These are phyloP conservation scores for Xylaria sp. DNA, from an alignment of 2,329 filamentous ascomycete species.

Conservation along the genomic window DNA sequence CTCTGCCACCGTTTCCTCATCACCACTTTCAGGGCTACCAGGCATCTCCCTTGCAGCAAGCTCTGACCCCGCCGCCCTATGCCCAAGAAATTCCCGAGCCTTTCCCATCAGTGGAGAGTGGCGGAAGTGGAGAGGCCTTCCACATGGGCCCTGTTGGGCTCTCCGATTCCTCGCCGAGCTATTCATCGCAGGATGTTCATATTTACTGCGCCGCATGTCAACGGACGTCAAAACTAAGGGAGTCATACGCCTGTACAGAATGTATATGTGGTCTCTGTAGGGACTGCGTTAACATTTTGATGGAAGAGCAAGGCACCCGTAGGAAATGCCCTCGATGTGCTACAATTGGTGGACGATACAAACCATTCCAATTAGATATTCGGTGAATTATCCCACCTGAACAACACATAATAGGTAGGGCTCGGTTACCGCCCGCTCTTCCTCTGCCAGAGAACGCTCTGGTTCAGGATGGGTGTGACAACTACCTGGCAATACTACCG, in stretches of 20 bases:
- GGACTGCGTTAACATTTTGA: slow-evolving; percentile 84
- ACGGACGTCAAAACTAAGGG: slow-evolving; percentile 77
- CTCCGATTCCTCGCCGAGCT: slow-evolving; percentile 77
- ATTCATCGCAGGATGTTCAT: slow-evolving; percentile 79
- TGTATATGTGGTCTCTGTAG: slow-evolving; percentile 94
- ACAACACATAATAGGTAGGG: not conserved
- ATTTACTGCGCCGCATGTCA: slow-evolving; percentile 94
- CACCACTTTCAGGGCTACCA: slow-evolving; percentile 79
- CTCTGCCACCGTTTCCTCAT: slow-evolving; percentile 69
- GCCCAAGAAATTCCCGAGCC: slow-evolving; percentile 76
- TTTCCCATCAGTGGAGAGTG: slow-evolving; percentile 89
- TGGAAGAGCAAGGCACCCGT: slow-evolving; percentile 78
- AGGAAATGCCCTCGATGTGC: slow-evolving; percentile 83
- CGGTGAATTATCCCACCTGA: slow-evolving; percentile 60
- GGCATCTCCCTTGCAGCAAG: slow-evolving; percentile 89
- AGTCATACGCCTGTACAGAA: slow-evolving; percentile 94
- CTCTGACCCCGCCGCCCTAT: slow-evolving; percentile 84
- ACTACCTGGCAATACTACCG: not conserved
- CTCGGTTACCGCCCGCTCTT: not conserved
- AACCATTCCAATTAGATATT: slow-evolving; percentile 86
- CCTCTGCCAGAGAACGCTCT: not conserved
- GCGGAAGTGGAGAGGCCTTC: slow-evolving; percentile 77
- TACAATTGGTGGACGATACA: slow-evolving; percentile 82
- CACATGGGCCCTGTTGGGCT: slow-evolving; percentile 74
- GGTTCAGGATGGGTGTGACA: not conserved